Base-by-base conservation (phyloP, 495 filamentous ascomycete genomes). In the Podospora pseudoanserina region DNA sequence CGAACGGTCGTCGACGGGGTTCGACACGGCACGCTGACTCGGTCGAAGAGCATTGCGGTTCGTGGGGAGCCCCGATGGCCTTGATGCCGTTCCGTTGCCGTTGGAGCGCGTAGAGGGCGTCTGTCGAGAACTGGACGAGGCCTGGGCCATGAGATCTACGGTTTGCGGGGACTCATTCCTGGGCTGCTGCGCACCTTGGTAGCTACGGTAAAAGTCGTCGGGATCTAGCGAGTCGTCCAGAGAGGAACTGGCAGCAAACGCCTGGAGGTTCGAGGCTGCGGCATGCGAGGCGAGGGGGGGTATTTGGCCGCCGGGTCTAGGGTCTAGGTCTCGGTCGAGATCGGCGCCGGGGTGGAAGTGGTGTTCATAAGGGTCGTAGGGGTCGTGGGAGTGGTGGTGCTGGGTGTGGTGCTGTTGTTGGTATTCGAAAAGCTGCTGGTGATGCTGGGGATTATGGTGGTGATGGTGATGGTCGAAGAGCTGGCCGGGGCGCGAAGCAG, bases 151-250 rank as follows among this genome's bases (percentile, higher is more conserved):
- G 65, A 66, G 63, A 49, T 79, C 75, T 53, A 70, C 19, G 19
- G 71, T 67, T 56, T 68, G 53, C 44, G 64, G 65, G 67, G 68
- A 19, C 65, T 62, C 72, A 74, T 74, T 32, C 56, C 71, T 69
- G 49, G 79, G 79, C 39, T 78, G 79, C 39, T 78, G 78, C 39
- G 72, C 69, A 60, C 76, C 76, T 65, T 75, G 79, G 70, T 83
- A 83, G 72, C 77, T 80, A 70, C 80, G 78, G 73, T 87, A 86
- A 72, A 85, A 87, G 65, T 85, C 79, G 79, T 81, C 84, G 49
- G 83, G 83, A 66, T 84, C 76, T 73, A 76, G 69, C 67, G 71
- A 62, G 68, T 78, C 78, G 74, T 76, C 72, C 75, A 60, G 67
- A 68, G 77, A 73, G 67, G 70, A 73, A 73, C 69, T 75, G 72